Evolutionary conservation across 2,329 filamentous ascomycete species (phyloP), one percentile per base, ranked within the genome.

Genomic region (Ophiobolus disseminans): DNA sequence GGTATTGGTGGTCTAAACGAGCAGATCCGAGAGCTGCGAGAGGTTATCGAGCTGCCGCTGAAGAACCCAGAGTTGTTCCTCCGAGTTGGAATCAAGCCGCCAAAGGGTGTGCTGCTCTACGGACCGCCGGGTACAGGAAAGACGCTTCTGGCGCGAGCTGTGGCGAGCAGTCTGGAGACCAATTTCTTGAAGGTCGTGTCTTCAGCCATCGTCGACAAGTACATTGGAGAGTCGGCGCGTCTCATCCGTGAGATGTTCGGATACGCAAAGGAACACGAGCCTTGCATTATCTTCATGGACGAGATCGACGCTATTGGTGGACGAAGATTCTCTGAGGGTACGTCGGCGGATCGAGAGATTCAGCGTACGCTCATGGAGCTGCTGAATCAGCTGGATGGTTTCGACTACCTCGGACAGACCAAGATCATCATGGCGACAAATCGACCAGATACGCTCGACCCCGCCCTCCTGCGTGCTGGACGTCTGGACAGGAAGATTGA

Each of bases 391-490:
- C 86, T 99, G 44, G 94, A 99, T 73, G 94, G 95, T 62, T 99
- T 99, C 80, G 94, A 99, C 78, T 99, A 99, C 78, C 83, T 99
- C 28, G 94, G 95, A 64, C 97, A 99, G 82, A 99, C 94, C 45
- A 99, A 99, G 82, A 99, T 99, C 73, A 99, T 99, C 79, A 99
- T 99, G 95, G 94, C 92, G 28, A 97, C 94, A 50, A 99, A 99
- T 81, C 84, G 94, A 77, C 94, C 93, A 11, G 93, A 97, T 74
- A 97, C 93, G 1, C 85, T 99, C 39, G 93, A 99, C 70, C 93
- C 93, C 25, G 93, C 93, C 1, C 80, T 99, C 65, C 82, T 99
- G 46, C 87, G 93, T 78, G 93, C 93, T 34, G 93, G 93, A 65
- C 89, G 94, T 74, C 81, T 99, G 64, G 95, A 99, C 76, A 85